Evolutionary conservation across 163 green algal species (phyloP).

Genomic region (Chloromonas sp.): DNA sequence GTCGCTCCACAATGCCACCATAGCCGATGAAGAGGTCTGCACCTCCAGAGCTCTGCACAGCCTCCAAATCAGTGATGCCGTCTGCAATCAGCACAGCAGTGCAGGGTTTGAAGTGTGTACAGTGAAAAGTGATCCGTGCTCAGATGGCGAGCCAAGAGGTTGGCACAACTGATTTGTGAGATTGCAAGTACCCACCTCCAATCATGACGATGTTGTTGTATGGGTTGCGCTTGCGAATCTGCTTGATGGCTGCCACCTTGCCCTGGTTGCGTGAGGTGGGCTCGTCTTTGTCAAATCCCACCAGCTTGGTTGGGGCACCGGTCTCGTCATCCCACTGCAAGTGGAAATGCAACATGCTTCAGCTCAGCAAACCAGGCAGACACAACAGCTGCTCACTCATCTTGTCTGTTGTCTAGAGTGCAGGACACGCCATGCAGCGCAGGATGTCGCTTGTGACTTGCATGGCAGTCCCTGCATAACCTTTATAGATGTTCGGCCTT

Average conservation of each 20-base stretch:
- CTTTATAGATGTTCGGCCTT: no score
- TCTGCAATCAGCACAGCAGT: constrained; percentile 15
- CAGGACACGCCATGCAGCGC: no score
- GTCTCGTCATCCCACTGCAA: constrained; percentile 50
- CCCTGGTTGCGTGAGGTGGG: constrained; percentile 53
- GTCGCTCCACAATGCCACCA: constrained; percentile 38
- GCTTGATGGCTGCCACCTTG: constrained; percentile 61
- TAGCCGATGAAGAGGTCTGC: constrained; percentile 75
- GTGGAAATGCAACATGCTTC: not conserved
- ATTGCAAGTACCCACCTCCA: no score
- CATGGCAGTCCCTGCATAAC: no score
- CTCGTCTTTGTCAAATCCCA: constrained; percentile 30
- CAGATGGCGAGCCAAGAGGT: no score
- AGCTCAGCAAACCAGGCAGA: no score
- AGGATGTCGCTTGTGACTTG: no score
- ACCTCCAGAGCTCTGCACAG: constrained; percentile 39
- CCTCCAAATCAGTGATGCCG: constrained; percentile 74
- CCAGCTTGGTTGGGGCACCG: constrained; percentile 43
- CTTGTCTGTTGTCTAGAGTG: no score
- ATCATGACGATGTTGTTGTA: constrained; percentile 50
- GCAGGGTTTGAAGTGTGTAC: no score
- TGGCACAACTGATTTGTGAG: no score
- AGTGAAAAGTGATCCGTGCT: no score
- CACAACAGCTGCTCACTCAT: no score
- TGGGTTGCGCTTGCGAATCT: constrained; percentile 53